Evolutionary conservation across 176 grass and related monocot genomes (phyloP), one percentile per base, ranked within the genome.

Genomic region (Triticum timopheevii): DNA sequence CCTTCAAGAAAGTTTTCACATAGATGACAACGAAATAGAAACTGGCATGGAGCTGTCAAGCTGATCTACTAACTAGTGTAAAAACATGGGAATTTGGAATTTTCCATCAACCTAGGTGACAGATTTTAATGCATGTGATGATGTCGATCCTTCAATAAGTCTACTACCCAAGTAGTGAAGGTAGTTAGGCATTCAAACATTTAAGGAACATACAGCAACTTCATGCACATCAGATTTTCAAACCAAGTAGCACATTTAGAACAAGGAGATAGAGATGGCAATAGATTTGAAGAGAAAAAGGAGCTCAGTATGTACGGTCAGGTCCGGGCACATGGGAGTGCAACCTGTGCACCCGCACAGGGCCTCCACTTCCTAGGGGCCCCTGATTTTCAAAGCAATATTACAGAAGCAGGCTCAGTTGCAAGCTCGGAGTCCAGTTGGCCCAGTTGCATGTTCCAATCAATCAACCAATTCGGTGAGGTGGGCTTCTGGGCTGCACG

Each of bases 251-350:
- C 54, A 58, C 54, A 20, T 19, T 52, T 17, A 17, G 49, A 52
- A 52, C 49, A 52, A 52, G 70, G 17, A 72, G 24, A 80, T 72
- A 71, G 49, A 76, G 36, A 65, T 84, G 28, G 47, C 74, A 30
- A n/a, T 31, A 61, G 8, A 76, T 67, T 61, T 77, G 23, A 23
- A 17, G 66, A 77, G 31, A 68, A 77, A 69, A 61, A 25, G 35
- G 5, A 83, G 19, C 25, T 83, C 65, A 7, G 11, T 30, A 61
- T 74, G 52, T 69, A 70, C 44, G 11, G 44, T 45, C 47, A 50
- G 47, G 47, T 15, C 13, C 47, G 4, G 47, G 47, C 47, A 15
- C 47, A 50, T 50, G 13, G 47, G 47, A 50, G 47, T 16, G 47
- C 47, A 50, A 50, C 47, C 47, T 50, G 47, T 50, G 47, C 13